phyloP scores from a whole-genome alignment of 352 stramenopile genomes.

The Phytophthora crassamura region DNA sequence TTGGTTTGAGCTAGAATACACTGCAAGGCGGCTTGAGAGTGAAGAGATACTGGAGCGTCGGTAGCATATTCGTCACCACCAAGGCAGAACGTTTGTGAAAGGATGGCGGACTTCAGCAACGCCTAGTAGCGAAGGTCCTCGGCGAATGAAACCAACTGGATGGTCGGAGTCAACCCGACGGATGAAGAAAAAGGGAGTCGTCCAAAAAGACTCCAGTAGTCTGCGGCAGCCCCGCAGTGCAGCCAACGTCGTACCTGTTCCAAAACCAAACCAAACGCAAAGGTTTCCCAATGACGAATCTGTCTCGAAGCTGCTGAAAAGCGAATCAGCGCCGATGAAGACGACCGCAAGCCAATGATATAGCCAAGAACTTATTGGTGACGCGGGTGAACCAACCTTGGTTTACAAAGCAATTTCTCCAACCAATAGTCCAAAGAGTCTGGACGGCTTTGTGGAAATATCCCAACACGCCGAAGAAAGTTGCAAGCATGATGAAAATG shows the following conservation, averaged over 20 bases:
- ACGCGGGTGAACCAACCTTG: neutral
- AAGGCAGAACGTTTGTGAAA: neutral
- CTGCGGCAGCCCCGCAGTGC: neutral
- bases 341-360: neutral
- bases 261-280: neutral
- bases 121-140: neutral
- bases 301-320: no score
- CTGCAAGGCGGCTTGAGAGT: slow-evolving; percentile 38
- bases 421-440: neutral
- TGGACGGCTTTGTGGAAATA: neutral
- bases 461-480: neutral
- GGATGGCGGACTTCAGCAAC: neutral
- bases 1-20: slow-evolving; percentile 79
- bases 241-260: neutral
- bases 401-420: neutral
- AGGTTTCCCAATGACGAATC: rapidly evolving
- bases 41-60: slow-evolving; percentile 26
- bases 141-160: neutral
- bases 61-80: neutral
- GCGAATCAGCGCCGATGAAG: no score
- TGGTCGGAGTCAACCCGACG: neutral
- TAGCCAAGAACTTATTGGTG: neutral
- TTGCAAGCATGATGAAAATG: neutral
- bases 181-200: neutral
- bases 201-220: neutral